Evolutionary conservation across 2,329 filamentous ascomycete species (phyloP).

Genomic region (Neurospora sp.): DNA sequence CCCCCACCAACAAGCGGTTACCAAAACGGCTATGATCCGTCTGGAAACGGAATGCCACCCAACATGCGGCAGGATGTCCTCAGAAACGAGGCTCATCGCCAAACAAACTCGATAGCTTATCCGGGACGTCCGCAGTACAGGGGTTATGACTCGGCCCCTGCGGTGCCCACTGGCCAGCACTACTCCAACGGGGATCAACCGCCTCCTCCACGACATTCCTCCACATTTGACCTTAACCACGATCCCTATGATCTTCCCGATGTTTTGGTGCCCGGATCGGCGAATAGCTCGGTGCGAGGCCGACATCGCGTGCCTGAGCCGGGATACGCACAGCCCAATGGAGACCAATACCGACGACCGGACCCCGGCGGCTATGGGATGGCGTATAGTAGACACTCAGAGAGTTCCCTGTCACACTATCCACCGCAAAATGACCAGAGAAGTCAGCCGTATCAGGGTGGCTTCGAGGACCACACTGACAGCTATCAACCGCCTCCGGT

Average conservation of each 20-base stretch:
- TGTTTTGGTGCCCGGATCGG: not conserved
- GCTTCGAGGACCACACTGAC: conserved; percentile 26
- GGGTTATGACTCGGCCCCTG: conserved; percentile 38
- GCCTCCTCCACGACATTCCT: conserved; percentile 35
- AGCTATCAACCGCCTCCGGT: conserved; percentile 36
- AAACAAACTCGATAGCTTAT: conserved; percentile 37
- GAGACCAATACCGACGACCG: conserved; percentile 20
- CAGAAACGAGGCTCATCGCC: conserved; percentile 46
- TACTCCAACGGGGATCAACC: conserved; percentile 26
- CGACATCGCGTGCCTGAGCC: conserved; percentile 20
- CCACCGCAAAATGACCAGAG: conserved; percentile 20
- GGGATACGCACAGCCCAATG: conserved; percentile 21
- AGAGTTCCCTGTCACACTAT: conserved; percentile 18
- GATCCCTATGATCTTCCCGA: conserved; percentile 21
- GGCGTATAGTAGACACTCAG: conserved; percentile 14
- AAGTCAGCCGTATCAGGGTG: conserved; percentile 24
- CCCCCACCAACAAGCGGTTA: conserved; percentile 31
- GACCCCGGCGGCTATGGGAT: conserved; percentile 21
- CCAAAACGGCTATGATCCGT: conserved; percentile 31
- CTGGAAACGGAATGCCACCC: conserved; percentile 31
- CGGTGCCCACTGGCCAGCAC: conserved; percentile 21
- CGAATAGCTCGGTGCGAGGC: conserved; percentile 15
- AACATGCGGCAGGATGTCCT: conserved; percentile 51
- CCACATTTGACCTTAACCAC: conserved; percentile 36
- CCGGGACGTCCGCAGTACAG: conserved; percentile 45